Evolutionary conservation across 495 filamentous ascomycete genomes (phyloP), one percentile per base, ranked within the genome.

Genomic region (Neurospora discreta): DNA sequence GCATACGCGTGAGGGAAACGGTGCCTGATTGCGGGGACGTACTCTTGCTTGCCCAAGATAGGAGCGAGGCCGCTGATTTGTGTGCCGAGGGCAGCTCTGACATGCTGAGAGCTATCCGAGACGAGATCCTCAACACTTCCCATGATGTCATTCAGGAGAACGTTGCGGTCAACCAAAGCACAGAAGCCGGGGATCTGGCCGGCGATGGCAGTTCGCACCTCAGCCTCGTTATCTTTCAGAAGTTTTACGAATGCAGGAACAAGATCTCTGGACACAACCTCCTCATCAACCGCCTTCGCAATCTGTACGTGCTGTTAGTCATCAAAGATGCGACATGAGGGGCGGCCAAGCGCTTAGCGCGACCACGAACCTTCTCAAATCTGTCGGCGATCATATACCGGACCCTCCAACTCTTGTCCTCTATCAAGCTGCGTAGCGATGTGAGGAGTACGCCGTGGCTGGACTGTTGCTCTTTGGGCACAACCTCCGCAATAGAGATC

Each of bases 131-230:
- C 96, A 65, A 99, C 90, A 72, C 91, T 93, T 52, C 92, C 89
- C 95, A 99, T 97, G 77, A 99, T 96, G 74, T 99, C 94, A 81
- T 95, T 94, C 70, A 99, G 90, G 30, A 99, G 88, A 2, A 90
- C 93, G 39, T 92, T 90, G 72, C 92, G 86, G 75, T 98, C 94
- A 71, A 98, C 88, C 75, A 98, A 80, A 72, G 83, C 87, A 81
- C 95, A 99, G 85, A 99, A 99, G 58, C 95, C 95, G 72, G 95
- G 96, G 78, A 99, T 98, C 81, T 99, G 95, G 52, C 95, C 94
- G 42, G 96, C 93, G 82, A 98, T 95, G 33, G 95, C 95, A 73
- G 95, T 98, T 79, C 96, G 90, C 36, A 99, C 96, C 84, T 99
- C 95, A 18, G 95, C 95, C 81, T 99, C 95, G 65, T 90, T 94